A percentile compares a stretch with the other conserved stretches of the same genome.
These are phyloP conservation scores for Rhododendron ferrugineum DNA, from an alignment of 148 eudicot species.

Conservation along the genomic window DNA sequence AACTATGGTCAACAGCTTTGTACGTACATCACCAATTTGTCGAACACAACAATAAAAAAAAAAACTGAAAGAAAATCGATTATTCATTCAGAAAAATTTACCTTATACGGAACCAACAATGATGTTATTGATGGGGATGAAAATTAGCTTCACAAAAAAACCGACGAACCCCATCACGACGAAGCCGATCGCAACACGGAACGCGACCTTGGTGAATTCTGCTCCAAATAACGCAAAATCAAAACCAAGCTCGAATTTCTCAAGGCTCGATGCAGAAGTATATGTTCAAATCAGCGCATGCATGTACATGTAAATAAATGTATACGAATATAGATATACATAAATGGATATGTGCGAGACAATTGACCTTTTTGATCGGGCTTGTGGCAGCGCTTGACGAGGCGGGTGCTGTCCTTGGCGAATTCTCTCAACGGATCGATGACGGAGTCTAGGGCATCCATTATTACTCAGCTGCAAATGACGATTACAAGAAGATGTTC, in stretches of 20 bases:
- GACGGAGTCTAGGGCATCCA: conserved; percentile 55
- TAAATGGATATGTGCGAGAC: neutral
- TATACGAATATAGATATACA: neutral
- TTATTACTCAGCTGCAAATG: neutral
- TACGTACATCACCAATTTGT: neutral
- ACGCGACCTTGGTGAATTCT: conserved; percentile 48
- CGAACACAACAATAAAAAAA: neutral
- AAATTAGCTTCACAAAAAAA: conserved; percentile 32
- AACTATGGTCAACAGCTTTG: too few relatives aligned
- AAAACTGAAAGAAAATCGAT: neutral
- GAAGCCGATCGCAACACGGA: conserved; percentile 44
- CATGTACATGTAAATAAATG: neutral
- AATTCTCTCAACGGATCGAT: conserved; percentile 65
- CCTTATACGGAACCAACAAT: conserved; percentile 15
- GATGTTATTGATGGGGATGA: conserved; percentile 18
- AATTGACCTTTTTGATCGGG: conserved; percentile 66
- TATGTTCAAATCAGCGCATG: neutral
- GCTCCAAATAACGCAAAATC: neutral
- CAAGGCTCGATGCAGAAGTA: neutral
- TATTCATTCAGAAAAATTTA: neutral
- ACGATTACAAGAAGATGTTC: neutral
- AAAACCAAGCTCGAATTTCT: neutral
- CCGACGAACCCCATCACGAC: conserved; percentile 57
- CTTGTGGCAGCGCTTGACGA: conserved; percentile 68
- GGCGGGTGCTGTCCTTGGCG: conserved; percentile 65